Evolutionary conservation across 2,329 filamentous ascomycete genomes (phyloP).

Genomic region (Epichloe amarillans): DNA sequence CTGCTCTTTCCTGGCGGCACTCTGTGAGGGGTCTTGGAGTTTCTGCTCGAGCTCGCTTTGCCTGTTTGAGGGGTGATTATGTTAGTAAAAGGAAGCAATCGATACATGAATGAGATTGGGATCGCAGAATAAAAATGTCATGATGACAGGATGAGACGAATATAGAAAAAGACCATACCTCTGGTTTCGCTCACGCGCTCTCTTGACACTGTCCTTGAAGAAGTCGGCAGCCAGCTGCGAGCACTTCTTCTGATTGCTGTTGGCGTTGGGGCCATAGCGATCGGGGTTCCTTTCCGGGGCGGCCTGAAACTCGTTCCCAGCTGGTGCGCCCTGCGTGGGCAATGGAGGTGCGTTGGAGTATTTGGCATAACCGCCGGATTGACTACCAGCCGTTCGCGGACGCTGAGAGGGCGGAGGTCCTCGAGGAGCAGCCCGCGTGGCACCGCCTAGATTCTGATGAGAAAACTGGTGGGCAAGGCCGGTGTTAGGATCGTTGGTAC

Average conservation of each 20-base stretch:
- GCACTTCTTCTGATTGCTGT: conserved; percentile 60
- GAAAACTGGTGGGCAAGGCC: conserved; percentile 93
- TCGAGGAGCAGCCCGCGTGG: conserved; percentile 52
- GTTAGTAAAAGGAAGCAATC: neutral
- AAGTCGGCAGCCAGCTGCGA: conserved; percentile 69
- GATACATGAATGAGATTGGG: too few relatives aligned
- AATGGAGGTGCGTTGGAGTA: conserved; percentile 52
- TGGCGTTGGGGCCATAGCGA: conserved; percentile 45
- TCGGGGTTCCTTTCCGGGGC: conserved; percentile 71
- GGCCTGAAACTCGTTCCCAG: conserved; percentile 60
- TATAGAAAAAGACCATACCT: conserved; percentile 43
- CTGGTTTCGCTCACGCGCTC: conserved; percentile 87
- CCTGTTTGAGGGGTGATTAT: conserved; percentile 33
- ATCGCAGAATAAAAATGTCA: neutral
- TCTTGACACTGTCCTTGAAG: conserved; percentile 97
- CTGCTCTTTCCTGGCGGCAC: conserved; percentile 64
- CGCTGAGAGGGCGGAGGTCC: conserved; percentile 58
- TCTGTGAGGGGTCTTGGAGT: conserved; percentile 62
- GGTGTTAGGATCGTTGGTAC: conserved; percentile 71
- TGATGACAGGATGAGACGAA: neutral
- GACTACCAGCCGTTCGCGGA: conserved; percentile 71
- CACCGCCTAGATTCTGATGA: conserved; percentile 78
- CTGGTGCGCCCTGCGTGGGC: conserved; percentile 42
- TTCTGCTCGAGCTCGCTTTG: conserved; percentile 86
- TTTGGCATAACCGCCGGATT: conserved; percentile 47